These are phyloP conservation scores for Wickerhamomyces rabaulensis DNA, from an alignment of 805 yeast species.

Conservation along the genomic window DNA sequence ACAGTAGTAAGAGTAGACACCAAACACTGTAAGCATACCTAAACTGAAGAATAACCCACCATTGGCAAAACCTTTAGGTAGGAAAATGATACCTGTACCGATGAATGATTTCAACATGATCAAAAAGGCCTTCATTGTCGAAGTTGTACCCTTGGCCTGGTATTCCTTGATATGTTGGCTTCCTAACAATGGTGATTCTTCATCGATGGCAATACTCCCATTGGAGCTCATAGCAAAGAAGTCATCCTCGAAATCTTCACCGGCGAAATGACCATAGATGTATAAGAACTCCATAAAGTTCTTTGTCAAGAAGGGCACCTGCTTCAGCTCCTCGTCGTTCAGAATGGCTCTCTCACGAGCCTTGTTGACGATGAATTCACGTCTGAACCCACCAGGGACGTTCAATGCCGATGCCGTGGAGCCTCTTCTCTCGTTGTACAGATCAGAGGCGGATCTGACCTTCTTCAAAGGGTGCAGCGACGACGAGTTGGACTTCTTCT, in stretches of 20 bases:
- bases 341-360: slow-evolving; percentile 18
- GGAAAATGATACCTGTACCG: slow-evolving; percentile 70
- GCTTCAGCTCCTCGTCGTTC: slow-evolving; percentile 24
- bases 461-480: slow-evolving; percentile 8
- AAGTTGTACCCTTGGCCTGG: slow-evolving; percentile 56
- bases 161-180: slow-evolving; percentile 9
- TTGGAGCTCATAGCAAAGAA: slow-evolving; percentile 39
- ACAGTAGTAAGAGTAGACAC: slow-evolving; percentile 72
- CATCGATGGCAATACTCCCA: slow-evolving; percentile 21
- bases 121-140: slow-evolving; percentile 68
- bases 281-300: slow-evolving; percentile 75
- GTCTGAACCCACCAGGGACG: slow-evolving; percentile 80
- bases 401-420: slow-evolving; percentile 64
- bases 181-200: slow-evolving; percentile 21
- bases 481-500: slow-evolving; percentile 8
- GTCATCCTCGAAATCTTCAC: slow-evolving; percentile 76
- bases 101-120: slow-evolving; percentile 68
- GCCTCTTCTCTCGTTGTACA: slow-evolving; percentile 37
- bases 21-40: slow-evolving; percentile 50
- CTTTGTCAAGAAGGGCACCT: slow-evolving; percentile 51
- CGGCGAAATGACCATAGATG: slow-evolving; percentile 83
- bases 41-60: slow-evolving; percentile 67
- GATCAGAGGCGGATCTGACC: slow-evolving; percentile 17
- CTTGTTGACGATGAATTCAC: slow-evolving; percentile 53
- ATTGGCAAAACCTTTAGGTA: slow-evolving; percentile 65